Percentiles rank a stretch among this genome's conserved stretches.
phyloP scores from a whole-genome alignment of 371 early-diverging fungal genomes.

The Apophysomyces elegans region DNA sequence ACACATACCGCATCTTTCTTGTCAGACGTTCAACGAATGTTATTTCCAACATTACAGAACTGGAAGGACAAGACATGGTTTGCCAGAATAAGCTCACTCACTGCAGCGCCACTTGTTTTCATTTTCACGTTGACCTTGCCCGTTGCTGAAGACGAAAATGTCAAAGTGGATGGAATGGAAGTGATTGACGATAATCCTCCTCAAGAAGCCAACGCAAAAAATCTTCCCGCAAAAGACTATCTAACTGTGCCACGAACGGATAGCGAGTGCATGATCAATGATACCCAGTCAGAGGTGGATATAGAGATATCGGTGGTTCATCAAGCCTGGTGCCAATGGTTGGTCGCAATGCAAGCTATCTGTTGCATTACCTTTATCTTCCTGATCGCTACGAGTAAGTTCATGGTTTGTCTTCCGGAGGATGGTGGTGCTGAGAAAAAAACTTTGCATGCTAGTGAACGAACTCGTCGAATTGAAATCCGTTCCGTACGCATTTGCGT shows the following conservation, averaged over 20 bases:
- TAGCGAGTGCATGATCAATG: neutral
- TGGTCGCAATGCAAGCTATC: constrained; percentile 44
- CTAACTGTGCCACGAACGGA: constrained; percentile 28
- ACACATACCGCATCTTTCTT: neutral
- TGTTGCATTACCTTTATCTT: constrained; percentile 45
- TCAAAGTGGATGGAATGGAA: constrained; percentile 46
- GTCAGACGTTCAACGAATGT: constrained; percentile 18
- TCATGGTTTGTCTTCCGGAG: neutral
- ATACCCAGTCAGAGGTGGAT: constrained; percentile 22
- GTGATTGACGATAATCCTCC: constrained; percentile 16
- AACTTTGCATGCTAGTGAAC: constrained; percentile 20
- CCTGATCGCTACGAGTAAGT: constrained; percentile 41
- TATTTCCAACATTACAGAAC: constrained; percentile 60
- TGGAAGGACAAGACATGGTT: constrained; percentile 56
- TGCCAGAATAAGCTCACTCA: constrained; percentile 58
- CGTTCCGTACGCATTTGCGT: constrained; percentile 10
- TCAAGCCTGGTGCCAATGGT: constrained; percentile 48
- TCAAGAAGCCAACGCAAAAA: neutral
- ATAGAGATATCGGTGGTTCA: constrained; percentile 10
- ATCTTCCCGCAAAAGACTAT: constrained; percentile 17
- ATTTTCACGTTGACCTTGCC: constrained; percentile 64
- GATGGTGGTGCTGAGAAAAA: neutral
- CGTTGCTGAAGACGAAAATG: constrained; percentile 53
- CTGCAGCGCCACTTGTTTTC: constrained; percentile 61
- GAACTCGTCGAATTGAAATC: constrained; percentile 9